Percentiles rank a stretch among this genome's conserved stretches.
These are phyloP conservation scores for Populus nigra DNA, from an alignment of 345 rosid genomes.

Conservation along the genomic window DNA sequence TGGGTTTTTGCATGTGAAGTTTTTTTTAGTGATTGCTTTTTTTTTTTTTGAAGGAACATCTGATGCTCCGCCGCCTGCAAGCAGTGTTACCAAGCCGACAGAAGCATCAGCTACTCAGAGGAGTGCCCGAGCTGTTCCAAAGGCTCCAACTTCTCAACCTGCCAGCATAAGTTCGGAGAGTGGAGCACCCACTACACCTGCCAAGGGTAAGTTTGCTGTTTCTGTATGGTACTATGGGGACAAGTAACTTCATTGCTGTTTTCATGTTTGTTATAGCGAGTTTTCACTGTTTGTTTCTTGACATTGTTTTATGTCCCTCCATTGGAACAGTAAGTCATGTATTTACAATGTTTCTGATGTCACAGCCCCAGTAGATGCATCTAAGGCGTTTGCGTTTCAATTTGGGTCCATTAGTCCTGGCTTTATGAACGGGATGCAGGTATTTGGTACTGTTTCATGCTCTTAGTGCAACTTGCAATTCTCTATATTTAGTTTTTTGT, in stretches of 20 bases:
- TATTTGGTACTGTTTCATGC: conserved; percentile 11
- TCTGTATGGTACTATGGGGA: not conserved
- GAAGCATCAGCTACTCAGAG: conserved; percentile 43
- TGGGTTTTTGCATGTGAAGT: not conserved
- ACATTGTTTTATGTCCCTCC: not conserved
- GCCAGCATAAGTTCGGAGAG: conserved; percentile 51
- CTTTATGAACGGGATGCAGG: conserved; percentile 79
- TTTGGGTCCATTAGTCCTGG: conserved; percentile 87
- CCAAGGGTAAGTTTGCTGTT: conserved; percentile 44
- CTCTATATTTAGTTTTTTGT: not conserved
- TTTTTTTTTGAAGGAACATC: conserved; percentile 40
- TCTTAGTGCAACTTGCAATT: not conserved
- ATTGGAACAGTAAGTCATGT: not conserved
- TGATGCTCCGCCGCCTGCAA: conserved; percentile 38
- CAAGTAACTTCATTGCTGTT: not conserved
- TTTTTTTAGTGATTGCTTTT: not conserved
- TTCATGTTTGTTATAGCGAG: not conserved
- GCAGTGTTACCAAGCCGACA: conserved; percentile 37
- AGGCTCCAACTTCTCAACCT: conserved; percentile 80
- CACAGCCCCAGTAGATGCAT: conserved; percentile 52
- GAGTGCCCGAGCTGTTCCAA: conserved; percentile 55
- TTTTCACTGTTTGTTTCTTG: not conserved
- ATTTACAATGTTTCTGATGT: conserved; percentile 16
- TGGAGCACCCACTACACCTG: conserved; percentile 34
- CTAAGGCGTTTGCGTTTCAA: conserved; percentile 67